A percentile compares a stretch with the other conserved stretches of the same genome.
Conservation (phyloP, 2,329 filamentous ascomycete genomes). For the Verticillium nonalfalfae region DNA sequence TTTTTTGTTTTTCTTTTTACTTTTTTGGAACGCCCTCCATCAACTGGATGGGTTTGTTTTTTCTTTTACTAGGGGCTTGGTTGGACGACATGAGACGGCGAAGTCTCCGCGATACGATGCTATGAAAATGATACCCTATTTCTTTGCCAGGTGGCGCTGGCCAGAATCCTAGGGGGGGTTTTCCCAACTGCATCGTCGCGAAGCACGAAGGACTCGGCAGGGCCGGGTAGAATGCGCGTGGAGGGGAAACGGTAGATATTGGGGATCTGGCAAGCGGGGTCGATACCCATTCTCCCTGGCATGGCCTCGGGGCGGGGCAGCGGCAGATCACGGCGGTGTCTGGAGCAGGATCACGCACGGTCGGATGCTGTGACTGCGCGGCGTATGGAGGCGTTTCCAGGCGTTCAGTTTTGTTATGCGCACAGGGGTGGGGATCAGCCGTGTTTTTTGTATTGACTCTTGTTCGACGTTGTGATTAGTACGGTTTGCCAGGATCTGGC, state of each 20-base stretch:
- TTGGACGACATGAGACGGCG: background rate
- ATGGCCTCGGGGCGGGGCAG: background rate
- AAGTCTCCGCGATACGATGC: background rate
- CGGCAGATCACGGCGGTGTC: too few species aligned
- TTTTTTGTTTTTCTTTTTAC: background rate
- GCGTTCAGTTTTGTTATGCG: too few species aligned
- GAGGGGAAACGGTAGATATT: too few species aligned
- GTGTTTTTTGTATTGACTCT: background rate
- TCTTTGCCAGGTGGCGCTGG: conserved; percentile 12
- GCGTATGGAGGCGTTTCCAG: too few species aligned
- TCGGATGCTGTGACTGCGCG: too few species aligned
- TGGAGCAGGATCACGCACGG: too few species aligned
- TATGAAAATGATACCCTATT: conserved; percentile 7
- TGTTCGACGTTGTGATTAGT: background rate
- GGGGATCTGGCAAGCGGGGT: too few species aligned
- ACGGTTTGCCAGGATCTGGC: background rate
- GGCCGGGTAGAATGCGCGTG: background rate
- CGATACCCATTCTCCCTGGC: too few species aligned
- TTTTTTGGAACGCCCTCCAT: background rate
- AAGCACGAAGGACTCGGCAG: background rate
- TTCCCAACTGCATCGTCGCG: background rate
- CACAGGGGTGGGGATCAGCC: background rate
- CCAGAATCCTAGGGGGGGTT: background rate
- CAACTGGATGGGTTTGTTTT: conserved; percentile 3
- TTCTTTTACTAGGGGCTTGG: background rate